A percentile compares a stretch with the other conserved stretches of the same genome.
Evolutionary conservation across 129 eudicot species (phyloP).

Genomic region (Helianthus annuus): HanXRQr2.0-SUNRISE NC_035447.2:71893973-71894472

Average conservation of each 20-base stretch:
- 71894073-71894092: conserved; percentile 25
- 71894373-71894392: conserved; percentile 40
- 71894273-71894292: conserved; percentile 38
- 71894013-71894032: conserved; percentile 48
- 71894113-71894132: conserved; percentile 8
- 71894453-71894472: conserved; percentile 42
- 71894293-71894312: conserved; percentile 51
- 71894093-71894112: conserved; percentile 40
- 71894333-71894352: conserved; percentile 47
- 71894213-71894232: conserved; percentile 57
- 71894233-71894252: conserved; percentile 63
- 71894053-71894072: conserved; percentile 26
- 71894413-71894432: conserved; percentile 50
- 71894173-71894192: conserved; percentile 59
- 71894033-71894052: too few species aligned
- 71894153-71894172: conserved; percentile 27
- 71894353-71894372: conserved; percentile 75
- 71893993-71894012: conserved; percentile 33
- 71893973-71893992: conserved; percentile 1
- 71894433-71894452: conserved; percentile 50
- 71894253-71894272: conserved; percentile 59
- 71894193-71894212: conserved; percentile 39
- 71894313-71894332: conserved; percentile 49
- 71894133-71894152: conserved; percentile 46
- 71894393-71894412: conserved; percentile 56